Conservation (phyloP, 2,329 filamentous ascomycete species). For the Boeremia lycopersici region DNA sequence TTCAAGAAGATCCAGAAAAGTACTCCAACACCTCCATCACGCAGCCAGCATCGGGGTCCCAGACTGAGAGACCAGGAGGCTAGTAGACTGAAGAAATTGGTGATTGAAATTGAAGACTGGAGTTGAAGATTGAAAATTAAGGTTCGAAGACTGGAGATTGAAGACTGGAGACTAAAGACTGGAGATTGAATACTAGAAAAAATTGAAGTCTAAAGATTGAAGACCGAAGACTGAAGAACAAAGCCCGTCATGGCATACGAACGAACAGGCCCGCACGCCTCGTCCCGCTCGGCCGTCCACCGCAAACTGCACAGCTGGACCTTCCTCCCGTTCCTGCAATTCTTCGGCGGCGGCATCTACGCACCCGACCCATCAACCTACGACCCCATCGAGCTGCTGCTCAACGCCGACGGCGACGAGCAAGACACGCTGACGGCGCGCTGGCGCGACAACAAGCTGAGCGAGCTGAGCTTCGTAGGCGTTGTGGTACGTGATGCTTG, state of each 20-base stretch:
- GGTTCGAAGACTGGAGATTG: too few species aligned
- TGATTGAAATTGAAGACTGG: too few species aligned
- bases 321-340: slow-evolving; percentile 23
- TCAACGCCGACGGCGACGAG: slow-evolving; percentile 42
- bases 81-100: too few species aligned
- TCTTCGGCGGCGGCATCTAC: slow-evolving; percentile 43
- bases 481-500: slow-evolving; percentile 31
- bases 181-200: too few species aligned
- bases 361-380: slow-evolving; percentile 44
- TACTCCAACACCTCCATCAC: too few species aligned
- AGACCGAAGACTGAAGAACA: too few species aligned
- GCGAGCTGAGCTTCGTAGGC: slow-evolving; percentile 51
- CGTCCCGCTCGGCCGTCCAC: neutral
- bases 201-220: too few species aligned
- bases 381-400: slow-evolving; percentile 44
- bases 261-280: neutral
- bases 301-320: neutral
- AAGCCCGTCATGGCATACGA: neutral
- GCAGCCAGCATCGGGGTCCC: too few species aligned
- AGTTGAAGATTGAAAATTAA: too few species aligned
- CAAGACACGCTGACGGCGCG: slow-evolving; percentile 43
- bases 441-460: slow-evolving; percentile 49
- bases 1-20: too few species aligned
- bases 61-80: too few species aligned
- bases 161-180: too few species aligned